Evolutionary conservation across 441 rosid species (phyloP), one percentile per base, ranked within the genome.

Genomic region (Bocquillonia castaneifolia): DNA sequence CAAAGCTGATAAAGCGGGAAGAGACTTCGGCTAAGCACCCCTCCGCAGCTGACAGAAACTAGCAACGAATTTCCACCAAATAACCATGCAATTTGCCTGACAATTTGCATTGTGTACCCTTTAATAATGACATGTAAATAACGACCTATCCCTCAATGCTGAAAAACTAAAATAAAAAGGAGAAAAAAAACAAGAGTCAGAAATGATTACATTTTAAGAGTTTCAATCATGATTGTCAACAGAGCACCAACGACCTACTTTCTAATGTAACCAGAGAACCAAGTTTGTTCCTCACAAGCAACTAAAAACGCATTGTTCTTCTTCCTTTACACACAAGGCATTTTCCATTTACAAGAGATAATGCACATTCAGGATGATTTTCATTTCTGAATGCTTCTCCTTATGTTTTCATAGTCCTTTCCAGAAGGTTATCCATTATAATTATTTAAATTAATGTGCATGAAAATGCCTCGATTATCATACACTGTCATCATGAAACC

Each of bases 401-500:
- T 53, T 66, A 54, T 22, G 68, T 71, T 79, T 72, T 66, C 58
- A 67, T 56, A 76, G 67, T 64, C 76, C 76, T 62, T 71, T 51
- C 71, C 63, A 66, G 70, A 75, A 70, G 74, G 70, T 25, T 74
- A 70, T 76, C 74, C 59, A 72, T 65, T 73, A 65, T 76, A 58
- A 37, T 74, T 71, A 77, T 76, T 81, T 61, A 26, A 51, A 72
- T 72, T 71, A 80, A 66, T 51, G 77, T 37, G 68, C 62, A 73
- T 62, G 18, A 51, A 62, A 68, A 76, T 73, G 72, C 74, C 53
- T 63, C 34, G 15, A 17, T 68, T 42, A 37, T 79, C 83, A 94
- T 64, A 94, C 97, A 82, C 92, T 94, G 67, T 94, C 99, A 40
- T 94, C 99, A 58, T 94, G 98, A 82, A 92, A 94, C 86, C 98